phyloP scores from a whole-genome alignment of 441 rosid genomes.

The Gossypium davidsonii region DNA sequence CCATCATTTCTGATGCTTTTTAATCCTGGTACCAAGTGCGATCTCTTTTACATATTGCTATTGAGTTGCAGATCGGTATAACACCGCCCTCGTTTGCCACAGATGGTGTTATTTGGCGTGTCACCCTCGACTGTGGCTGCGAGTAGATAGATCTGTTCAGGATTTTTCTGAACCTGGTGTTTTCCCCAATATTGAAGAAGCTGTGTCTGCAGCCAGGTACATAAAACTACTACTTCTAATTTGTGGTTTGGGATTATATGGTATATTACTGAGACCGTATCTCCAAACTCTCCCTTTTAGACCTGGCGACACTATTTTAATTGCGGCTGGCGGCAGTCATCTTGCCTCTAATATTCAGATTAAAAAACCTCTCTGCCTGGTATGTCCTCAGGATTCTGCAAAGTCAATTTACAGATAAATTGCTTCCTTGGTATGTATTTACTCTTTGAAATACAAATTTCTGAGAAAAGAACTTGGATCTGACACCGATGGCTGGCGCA shows the following conservation, averaged over 20 bases:
- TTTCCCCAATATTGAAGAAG: constrained; percentile 65
- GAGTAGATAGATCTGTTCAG: constrained; percentile 66
- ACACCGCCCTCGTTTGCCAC: constrained; percentile 99
- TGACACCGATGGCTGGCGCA: not conserved
- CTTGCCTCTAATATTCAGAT: constrained; percentile 79
- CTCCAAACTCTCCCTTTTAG: constrained; percentile 36
- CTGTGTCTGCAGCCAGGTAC: constrained; percentile 93
- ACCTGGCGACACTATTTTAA: constrained; percentile 90
- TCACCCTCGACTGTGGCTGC: constrained; percentile 92
- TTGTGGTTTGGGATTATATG: not conserved
- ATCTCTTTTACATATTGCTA: constrained; percentile 36
- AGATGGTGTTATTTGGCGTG: constrained; percentile 94
- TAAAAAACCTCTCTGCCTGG: constrained; percentile 89
- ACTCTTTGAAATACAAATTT: not conserved
- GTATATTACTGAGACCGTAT: constrained; percentile 15
- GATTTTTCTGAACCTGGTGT: constrained; percentile 58
- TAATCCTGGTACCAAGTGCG: constrained; percentile 12
- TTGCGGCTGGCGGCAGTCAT: constrained; percentile 80
- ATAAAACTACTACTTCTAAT: constrained; percentile 13
- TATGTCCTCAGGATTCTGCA: constrained; percentile 29
- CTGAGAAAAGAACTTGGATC: not conserved
- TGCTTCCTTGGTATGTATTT: not conserved
- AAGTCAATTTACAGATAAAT: not conserved
- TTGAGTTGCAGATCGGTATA: constrained; percentile 83
- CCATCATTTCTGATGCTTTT: not conserved